Percentiles rank a stretch among this genome's conserved stretches.
phyloP scores from a whole-genome alignment of 208 protist species.

The Herpetomonas muscarum region DNA sequence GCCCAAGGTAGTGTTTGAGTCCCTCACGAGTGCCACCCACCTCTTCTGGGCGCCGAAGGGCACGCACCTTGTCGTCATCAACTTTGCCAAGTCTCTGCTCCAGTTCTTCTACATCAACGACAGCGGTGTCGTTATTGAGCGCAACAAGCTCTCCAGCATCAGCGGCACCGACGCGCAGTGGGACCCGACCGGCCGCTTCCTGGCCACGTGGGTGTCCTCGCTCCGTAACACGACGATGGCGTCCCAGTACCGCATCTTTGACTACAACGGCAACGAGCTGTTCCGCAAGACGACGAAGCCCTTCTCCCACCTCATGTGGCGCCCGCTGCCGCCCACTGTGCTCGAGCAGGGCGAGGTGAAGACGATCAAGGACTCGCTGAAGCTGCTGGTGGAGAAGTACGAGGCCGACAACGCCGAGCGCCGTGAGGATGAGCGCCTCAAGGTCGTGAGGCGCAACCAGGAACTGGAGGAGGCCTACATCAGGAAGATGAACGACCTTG shows the following conservation, averaged over 20 bases:
- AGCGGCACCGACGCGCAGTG: constrained; percentile 77
- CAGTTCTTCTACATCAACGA: constrained; percentile 81
- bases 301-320: constrained; percentile 87
- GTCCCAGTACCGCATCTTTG: constrained; percentile 83
- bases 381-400: constrained; percentile 66
- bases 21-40: constrained; percentile 51
- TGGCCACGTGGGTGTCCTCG: constrained; percentile 76
- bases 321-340: constrained; percentile 75
- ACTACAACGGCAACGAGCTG: constrained; percentile 71
- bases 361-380: constrained; percentile 44
- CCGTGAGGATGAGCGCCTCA: constrained; percentile 32
- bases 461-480: constrained; percentile 71
- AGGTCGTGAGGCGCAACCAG: constrained; percentile 33
- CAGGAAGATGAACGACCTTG: constrained; percentile 70
- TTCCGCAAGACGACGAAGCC: constrained; percentile 52
- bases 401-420: constrained; percentile 39
- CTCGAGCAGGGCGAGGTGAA: constrained; percentile 51
- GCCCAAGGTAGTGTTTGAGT: constrained; percentile 62
- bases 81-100: constrained; percentile 81
- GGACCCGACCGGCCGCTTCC: constrained; percentile 90
- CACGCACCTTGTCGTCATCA: constrained; percentile 59
- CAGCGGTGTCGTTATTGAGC: constrained; percentile 55
- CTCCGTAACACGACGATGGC: constrained; percentile 47
- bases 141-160: constrained; percentile 48
- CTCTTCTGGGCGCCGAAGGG: constrained; percentile 85